phyloP scores from a whole-genome alignment of 768 basidiomycete genomes.

The Pisolithus albus region DNA sequence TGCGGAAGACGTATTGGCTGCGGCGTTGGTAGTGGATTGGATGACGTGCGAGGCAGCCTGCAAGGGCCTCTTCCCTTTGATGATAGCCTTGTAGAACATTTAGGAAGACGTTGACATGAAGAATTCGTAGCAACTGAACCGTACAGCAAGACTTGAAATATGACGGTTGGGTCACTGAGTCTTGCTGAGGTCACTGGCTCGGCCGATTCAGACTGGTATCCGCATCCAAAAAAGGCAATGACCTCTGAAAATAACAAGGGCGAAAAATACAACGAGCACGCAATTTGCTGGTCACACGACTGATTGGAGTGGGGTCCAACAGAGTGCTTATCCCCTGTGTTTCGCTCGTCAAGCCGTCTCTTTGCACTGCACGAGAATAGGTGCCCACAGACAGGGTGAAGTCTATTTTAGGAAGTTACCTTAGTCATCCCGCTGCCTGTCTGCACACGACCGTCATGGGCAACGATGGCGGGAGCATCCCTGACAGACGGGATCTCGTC shows the following conservation, averaged over 20 bases:
- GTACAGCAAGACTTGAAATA: slow-evolving; percentile 2
- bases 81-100: slow-evolving; percentile 26
- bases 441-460: slow-evolving; percentile 46
- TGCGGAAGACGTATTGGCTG: slow-evolving; percentile 27
- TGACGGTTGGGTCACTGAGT: no score
- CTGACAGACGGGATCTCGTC: slow-evolving; percentile 76
- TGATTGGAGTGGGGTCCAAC: no score
- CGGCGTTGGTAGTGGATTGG: slow-evolving; percentile 21
- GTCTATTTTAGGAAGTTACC: neutral
- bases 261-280: slow-evolving; percentile 14
- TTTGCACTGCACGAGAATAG: neutral
- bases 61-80: slow-evolving; percentile 47
- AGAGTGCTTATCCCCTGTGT: no score
- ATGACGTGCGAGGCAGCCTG: slow-evolving; percentile 44
- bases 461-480: slow-evolving; percentile 86
- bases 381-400: neutral
- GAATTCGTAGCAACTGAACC: slow-evolving; percentile 1
- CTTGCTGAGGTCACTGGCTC: neutral
- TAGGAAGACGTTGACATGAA: slow-evolving; percentile 15
- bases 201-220: slow-evolving; percentile 1
- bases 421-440: slow-evolving; percentile 3
- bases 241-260: slow-evolving; percentile 19
- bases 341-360: no score
- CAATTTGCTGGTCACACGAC: neutral
- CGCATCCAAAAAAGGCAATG: slow-evolving; percentile 9